Evolutionary conservation across 768 basidiomycete genomes (phyloP), one percentile per base, ranked within the genome.

Genomic region (Serendipita sp.): DNA sequence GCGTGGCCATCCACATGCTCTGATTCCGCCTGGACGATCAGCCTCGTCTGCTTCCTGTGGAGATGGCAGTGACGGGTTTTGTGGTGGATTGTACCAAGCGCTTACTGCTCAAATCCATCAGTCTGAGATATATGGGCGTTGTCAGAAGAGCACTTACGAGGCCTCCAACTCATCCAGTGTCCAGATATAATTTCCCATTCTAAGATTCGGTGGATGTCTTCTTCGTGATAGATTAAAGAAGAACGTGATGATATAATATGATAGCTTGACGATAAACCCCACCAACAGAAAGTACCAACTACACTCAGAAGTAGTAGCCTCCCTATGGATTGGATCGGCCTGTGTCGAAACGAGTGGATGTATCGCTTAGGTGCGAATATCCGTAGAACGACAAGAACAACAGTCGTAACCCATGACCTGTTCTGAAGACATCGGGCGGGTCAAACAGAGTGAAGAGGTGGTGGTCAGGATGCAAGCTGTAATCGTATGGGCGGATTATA

Each of bases 101-200:
- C 35, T 35, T 36, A 15, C 11, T 52, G 51, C 41, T 30, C 16
- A 48, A 52, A n/a, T 15, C n/a, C 13, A 51, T 10, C 28, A 38
- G 23, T 23, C 23, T 23, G 23, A 23, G 18, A 18, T 16, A 46
- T 7, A 15, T 3, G 2, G 5, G 32, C 16, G 67, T 18, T 5
- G 4, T 30, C 8, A 38, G 41, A 36, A 56, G 32, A 15, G 36
- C 64, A 80, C 89, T 71, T 74, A 91, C 93, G 81, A 69, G 80
- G 79, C 65, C 82, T 80, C 64, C 82, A 79, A 74, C 89, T 93
- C 7, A 95, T 95, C 77, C 92, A 92, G 75, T 96, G 93, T 0
- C 96, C 96, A 67, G 90, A 89, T 36, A 83, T 77, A 65, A 98
- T 81, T 75, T 99, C 95, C 93, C 93, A 98, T 66, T 85, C 79